phyloP scores from a whole-genome alignment of 2,329 filamentous ascomycete genomes.

The Claviceps purpurea region DNA sequence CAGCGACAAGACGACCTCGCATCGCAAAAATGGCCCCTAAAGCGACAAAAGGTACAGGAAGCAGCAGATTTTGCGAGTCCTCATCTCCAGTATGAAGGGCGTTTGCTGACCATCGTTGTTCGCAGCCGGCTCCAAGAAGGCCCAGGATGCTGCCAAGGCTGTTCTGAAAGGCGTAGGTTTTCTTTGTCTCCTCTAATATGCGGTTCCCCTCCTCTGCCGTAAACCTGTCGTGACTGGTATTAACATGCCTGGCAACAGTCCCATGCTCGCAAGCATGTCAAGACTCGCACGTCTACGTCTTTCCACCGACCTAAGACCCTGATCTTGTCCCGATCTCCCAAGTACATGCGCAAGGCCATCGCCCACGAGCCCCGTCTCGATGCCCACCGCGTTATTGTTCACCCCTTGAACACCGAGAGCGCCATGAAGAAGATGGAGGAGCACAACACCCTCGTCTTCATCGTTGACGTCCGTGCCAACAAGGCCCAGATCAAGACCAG shows the following conservation, averaged over 20 bases:
- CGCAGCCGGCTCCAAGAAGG: constrained; percentile 66
- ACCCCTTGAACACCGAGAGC: constrained; percentile 98
- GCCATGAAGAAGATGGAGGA: constrained; percentile 99
- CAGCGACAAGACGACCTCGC: neutral
- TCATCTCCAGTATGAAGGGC: constrained; percentile 37
- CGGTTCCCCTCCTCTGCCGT: neutral
- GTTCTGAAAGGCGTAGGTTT: constrained; percentile 84
- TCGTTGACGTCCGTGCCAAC: constrained; percentile 94
- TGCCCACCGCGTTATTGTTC: constrained; percentile 93
- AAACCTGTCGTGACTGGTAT: neutral
- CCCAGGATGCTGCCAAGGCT: constrained; percentile 88
- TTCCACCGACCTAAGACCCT: constrained; percentile 99
- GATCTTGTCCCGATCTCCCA: constrained; percentile 75
- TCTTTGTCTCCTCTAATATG: neutral
- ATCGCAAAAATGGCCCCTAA: neutral
- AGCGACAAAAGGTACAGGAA: constrained; percentile 14
- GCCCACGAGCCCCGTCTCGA: constrained; percentile 83
- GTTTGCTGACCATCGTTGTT: constrained; percentile 55
- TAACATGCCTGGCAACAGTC: constrained; percentile 21
- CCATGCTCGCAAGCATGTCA: constrained; percentile 69
- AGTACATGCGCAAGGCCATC: constrained; percentile 95
- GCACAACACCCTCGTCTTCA: constrained; percentile 99
- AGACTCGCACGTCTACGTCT: constrained; percentile 82
- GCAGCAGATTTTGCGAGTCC: constrained; percentile 68
- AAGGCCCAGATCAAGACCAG: constrained; percentile 99